Conservation (phyloP, 768 basidiomycete species). For the Termitomyces sp. region DNA sequence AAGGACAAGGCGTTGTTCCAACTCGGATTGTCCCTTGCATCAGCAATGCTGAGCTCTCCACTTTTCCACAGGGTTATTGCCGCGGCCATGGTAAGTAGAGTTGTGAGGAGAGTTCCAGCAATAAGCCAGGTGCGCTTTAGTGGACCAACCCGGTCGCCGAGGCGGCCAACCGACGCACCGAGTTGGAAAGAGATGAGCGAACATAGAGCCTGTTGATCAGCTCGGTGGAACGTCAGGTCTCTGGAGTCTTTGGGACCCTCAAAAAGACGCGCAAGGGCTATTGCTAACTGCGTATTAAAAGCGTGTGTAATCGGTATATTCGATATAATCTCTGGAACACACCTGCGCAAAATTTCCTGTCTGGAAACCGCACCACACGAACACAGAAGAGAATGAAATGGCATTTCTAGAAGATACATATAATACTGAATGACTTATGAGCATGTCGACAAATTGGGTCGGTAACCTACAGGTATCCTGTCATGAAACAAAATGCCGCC, state of each 20-base stretch:
- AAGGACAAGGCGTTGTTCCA: conserved; percentile 69
- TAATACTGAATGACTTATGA: background rate
- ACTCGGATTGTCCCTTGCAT: conserved; percentile 51
- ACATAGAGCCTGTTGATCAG: conserved; percentile 80
- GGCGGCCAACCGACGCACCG: conserved; percentile 73
- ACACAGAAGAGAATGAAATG: conserved; percentile 72
- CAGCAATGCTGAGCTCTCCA: conserved; percentile 48
- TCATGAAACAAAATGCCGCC: conserved; percentile 72
- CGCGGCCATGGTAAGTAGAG: conserved; percentile 68
- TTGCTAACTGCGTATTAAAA: conserved; percentile 46
- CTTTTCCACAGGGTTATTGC: conserved; percentile 72
- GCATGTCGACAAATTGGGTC: background rate
- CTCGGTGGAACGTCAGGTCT: conserved; percentile 63
- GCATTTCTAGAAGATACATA: conserved; percentile 44
- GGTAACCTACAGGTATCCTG: conserved; percentile 61
- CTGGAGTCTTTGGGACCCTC: conserved; percentile 37
- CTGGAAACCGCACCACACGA: conserved; percentile 84
- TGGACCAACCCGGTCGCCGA: conserved; percentile 79
- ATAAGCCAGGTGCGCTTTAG: conserved; percentile 74
- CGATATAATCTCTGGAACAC: conserved; percentile 9
- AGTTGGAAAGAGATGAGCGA: conserved; percentile 71
- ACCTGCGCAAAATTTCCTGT: conserved; percentile 75
- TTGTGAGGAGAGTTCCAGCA: conserved; percentile 66
- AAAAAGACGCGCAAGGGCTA: conserved; percentile 83
- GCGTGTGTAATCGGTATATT: background rate